Percentiles rank a stretch among this genome's conserved stretches.
phyloP scores from a whole-genome alignment of 176 grass and related monocot species.

The Thalia dealbata region DNA sequence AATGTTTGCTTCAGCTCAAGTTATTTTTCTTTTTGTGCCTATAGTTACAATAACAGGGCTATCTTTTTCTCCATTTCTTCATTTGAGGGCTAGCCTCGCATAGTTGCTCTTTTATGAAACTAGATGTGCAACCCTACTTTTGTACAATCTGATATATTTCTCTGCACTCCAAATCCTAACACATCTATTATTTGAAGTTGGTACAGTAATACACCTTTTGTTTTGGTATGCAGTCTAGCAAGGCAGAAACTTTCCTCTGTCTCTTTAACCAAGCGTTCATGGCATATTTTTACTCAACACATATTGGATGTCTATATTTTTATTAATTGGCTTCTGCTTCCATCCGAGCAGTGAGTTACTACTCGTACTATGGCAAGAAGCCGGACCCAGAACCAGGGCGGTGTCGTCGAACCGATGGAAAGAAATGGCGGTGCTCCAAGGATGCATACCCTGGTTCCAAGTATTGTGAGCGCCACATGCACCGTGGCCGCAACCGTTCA shows the following conservation, averaged over 20 bases:
- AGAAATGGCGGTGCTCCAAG: conserved; percentile 99
- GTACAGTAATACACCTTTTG: too few relatives aligned
- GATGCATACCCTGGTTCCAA: conserved; percentile 96
- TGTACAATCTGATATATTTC: not conserved
- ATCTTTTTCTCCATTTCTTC: not conserved
- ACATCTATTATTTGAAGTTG: not conserved
- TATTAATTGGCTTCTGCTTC: not conserved
- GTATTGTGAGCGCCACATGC: conserved; percentile 99
- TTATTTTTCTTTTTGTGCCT: too few relatives aligned
- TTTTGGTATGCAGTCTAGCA: not conserved
- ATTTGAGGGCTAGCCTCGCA: not conserved
- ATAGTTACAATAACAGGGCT: not conserved
- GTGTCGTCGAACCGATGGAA: conserved; percentile 91
- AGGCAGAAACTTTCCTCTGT: too few relatives aligned
- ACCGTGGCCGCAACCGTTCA: conserved; percentile 99
- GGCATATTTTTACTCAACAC: too few relatives aligned
- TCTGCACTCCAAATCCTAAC: not conserved
- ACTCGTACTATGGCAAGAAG: conserved; percentile 92
- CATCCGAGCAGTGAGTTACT: conserved; percentile 64
- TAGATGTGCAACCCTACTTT: not conserved
- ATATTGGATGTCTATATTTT: not conserved
- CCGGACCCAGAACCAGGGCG: conserved; percentile 92
- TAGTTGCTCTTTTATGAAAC: too few relatives aligned
- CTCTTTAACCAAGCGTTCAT: not conserved
- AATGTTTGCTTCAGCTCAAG: too few relatives aligned